Evolutionary conservation across 139 green algal species (phyloP).

Genomic region (Closterium sp.): DNA sequence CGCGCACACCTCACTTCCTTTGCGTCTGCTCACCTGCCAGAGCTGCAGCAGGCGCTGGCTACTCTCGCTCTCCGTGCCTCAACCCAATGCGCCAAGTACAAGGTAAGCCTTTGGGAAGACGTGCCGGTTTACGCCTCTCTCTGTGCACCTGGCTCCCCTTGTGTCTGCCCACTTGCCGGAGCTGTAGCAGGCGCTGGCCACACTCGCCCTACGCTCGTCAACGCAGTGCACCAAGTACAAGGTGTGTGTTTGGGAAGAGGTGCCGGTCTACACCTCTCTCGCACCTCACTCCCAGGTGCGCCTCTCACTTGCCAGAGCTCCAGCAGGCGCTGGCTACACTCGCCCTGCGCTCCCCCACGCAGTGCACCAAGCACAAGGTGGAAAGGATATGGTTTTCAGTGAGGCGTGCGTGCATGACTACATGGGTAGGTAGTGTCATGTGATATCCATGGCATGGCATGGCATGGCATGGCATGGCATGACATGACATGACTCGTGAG

Average conservation of each 20-base stretch:
- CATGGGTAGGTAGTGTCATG: no score
- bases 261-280: no score
- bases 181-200: conserved; percentile 77
- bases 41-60: conserved; percentile 77
- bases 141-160: no score
- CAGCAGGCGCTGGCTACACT: conserved; percentile 80
- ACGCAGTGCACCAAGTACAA: conserved; percentile 63
- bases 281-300: no score
- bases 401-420: no score
- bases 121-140: no score
- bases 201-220: conserved; percentile 69
- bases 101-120: no score
- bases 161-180: conserved; percentile 70
- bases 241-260: no score
- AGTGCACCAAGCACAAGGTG: conserved; percentile 61
- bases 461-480: no score
- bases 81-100: conserved; percentile 63
- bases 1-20: no score
- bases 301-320: conserved; percentile 70
- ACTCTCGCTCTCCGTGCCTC: conserved; percentile 69
- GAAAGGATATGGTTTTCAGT: not conserved
- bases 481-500: no score
- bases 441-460: no score
- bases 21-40: conserved; percentile 65
- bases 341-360: conserved; percentile 65